phyloP scores from a whole-genome alignment of 768 basidiomycete genomes.

The Agaricus blazei region DNA sequence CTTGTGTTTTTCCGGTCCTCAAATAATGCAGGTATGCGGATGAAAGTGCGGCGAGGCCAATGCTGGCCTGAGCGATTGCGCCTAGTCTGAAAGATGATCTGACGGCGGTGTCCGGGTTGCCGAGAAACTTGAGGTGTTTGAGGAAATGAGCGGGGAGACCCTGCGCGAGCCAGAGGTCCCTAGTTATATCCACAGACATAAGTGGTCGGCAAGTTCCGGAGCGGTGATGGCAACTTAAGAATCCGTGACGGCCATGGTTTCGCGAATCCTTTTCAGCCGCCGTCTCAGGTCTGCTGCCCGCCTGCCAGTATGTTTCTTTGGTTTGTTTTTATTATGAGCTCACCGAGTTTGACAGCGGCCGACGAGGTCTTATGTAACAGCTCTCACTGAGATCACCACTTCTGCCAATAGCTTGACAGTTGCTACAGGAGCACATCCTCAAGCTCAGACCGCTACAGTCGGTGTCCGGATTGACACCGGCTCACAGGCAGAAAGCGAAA shows the following conservation, averaged over 20 bases:
- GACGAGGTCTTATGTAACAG: conserved; percentile 71
- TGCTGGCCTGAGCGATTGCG: conserved; percentile 46
- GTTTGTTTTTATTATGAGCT: background rate
- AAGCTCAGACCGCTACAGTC: conserved; percentile 96
- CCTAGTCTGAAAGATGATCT: conserved; percentile 54
- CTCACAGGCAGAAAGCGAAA: conserved; percentile 92
- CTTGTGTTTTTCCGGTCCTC: conserved; percentile 39
- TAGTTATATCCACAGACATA: conserved; percentile 12
- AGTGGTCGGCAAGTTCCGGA: conserved; percentile 23
- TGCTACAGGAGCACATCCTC: conserved; percentile 85
- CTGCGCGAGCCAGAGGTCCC: conserved; percentile 33
- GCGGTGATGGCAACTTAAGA: conserved; percentile 26
- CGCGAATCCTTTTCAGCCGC: conserved; percentile 35
- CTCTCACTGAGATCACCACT: conserved; percentile 86
- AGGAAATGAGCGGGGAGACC: conserved; percentile 35
- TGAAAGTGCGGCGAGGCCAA: conserved; percentile 48
- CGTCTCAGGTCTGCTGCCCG: conserved; percentile 36
- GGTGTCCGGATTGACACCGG: conserved; percentile 99
- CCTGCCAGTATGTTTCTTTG: conserved; percentile 26
- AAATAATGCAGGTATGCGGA: conserved; percentile 46
- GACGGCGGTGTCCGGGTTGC: conserved; percentile 36
- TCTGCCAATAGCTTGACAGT: conserved; percentile 94
- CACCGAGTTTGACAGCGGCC: conserved; percentile 31
- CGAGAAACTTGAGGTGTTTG: conserved; percentile 28
- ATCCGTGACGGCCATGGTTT: conserved; percentile 15